Base-by-base conservation (phyloP, 1,284 basidiomycete species). In the Phlebopus sp. region DNA sequence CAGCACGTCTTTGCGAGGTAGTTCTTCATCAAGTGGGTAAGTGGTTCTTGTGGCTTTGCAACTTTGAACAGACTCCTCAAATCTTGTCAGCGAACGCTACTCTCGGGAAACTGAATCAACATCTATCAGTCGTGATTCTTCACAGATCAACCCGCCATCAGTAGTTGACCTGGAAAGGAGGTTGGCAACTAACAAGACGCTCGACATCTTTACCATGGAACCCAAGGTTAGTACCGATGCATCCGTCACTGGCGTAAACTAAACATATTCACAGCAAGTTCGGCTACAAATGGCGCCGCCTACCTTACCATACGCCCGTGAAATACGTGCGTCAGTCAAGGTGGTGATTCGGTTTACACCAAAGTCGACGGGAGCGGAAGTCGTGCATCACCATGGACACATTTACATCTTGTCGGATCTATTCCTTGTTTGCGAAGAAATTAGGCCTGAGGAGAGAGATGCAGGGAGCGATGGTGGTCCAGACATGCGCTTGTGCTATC, bases 201-300 rank as follows among this genome's bases (percentile, higher is more conserved):
- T 97, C 29, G 96, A 99, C 67, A 86, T 99, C 39, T 99, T 99
- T 66, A 91, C 92, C 1, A 96, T 99, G 94, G 81, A 83, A 58
- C 88, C 90, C 4, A 95, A 95, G 81, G 94, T 91, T 57, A 50
- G 74, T 69, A 3, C 19, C 45, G 35, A 39, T 8, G 32, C 21
- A 2, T 19, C 13, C 18, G 48, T 49, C 45, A 38, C 42, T 44
- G 18, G 38, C 27, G 51, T 50, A 42, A 40, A 46, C 5, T 38
- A 40, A 42, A 52, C 18, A 37, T 31, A 11, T 47, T 39, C 53
- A 35, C 64, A 96, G 92, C 79, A 81, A 72, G 94, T 97, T 56
- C 89, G 87, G 55, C 75, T 99, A 43, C 95, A 97, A 72, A 95
- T 99, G 71, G 75, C 80, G 34, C 90, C 95, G 1, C 83, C 92